phyloP scores from a whole-genome alignment of 2,329 filamentous ascomycete species.

The Emergomyces africanus region DNA sequence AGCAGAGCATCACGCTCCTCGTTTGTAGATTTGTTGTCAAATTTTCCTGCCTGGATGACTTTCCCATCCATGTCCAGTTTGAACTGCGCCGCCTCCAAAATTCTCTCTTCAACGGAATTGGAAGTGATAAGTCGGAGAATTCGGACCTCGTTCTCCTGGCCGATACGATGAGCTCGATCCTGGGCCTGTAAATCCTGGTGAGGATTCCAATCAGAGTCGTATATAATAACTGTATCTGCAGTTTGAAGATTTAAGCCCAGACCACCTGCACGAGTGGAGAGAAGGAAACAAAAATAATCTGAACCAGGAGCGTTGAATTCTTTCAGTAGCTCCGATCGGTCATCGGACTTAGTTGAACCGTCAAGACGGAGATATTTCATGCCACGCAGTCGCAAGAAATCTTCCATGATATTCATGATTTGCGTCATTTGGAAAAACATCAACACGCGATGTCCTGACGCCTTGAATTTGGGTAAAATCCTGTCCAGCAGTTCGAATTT shows the following conservation, averaged over 20 bases:
- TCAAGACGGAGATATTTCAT: slow-evolving; percentile 85
- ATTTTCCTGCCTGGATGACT: slow-evolving; percentile 97
- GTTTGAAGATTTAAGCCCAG: slow-evolving; percentile 94
- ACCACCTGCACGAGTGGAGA: slow-evolving; percentile 98
- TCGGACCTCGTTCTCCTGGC: slow-evolving; percentile 98
- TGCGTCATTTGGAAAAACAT: slow-evolving; percentile 99
- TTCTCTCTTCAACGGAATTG: slow-evolving; percentile 97
- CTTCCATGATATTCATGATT: slow-evolving; percentile 99
- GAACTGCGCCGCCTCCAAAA: slow-evolving; percentile 88
- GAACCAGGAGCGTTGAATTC: slow-evolving; percentile 84
- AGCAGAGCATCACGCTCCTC: slow-evolving; percentile 97
- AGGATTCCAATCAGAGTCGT: slow-evolving; percentile 99
- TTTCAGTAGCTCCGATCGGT: slow-evolving; percentile 79
- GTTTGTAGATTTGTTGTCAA: slow-evolving; percentile 98
- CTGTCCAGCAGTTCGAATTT: slow-evolving; percentile 96
- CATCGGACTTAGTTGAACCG: slow-evolving; percentile 93
- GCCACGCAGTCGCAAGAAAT: slow-evolving; percentile 75
- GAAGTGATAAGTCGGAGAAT: slow-evolving; percentile 92
- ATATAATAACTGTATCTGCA: slow-evolving; percentile 98
- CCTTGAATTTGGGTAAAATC: slow-evolving; percentile 83
- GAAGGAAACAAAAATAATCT: slow-evolving; percentile 91
- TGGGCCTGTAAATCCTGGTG: slow-evolving; percentile 98
- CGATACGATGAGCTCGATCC: slow-evolving; percentile 99
- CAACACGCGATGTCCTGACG: slow-evolving; percentile 82
- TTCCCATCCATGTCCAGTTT: slow-evolving; percentile 99